Percentiles rank a stretch among this genome's conserved stretches.
These are phyloP conservation scores for Cyclanthera cordifolia DNA, from an alignment of 306 rosid species.

Conservation along the genomic window DNA sequence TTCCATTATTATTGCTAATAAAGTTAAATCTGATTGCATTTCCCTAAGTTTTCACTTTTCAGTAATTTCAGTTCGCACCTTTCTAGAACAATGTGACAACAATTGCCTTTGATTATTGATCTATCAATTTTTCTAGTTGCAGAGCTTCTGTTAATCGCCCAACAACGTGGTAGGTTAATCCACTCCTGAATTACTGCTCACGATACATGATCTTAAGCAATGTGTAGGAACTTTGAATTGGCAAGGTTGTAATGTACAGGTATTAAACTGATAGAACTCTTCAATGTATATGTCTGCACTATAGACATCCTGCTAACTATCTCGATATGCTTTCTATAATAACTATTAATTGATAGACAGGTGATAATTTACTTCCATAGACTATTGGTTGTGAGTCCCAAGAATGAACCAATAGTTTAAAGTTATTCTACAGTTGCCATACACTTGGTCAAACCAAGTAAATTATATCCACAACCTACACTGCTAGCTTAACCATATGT, in stretches of 20 bases:
- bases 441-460: neutral
- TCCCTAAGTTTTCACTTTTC: neutral
- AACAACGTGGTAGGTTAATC: neutral
- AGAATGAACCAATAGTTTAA: neutral
- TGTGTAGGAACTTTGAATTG: neutral
- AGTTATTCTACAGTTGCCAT: neutral
- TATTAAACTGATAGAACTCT: neutral
- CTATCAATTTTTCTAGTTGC: neutral
- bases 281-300: neutral
- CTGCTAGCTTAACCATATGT: neutral
- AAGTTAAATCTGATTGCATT: neutral
- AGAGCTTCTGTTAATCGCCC: neutral
- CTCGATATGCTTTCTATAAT: neutral
- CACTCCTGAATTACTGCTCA: neutral
- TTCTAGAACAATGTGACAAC: neutral
- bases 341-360: neutral
- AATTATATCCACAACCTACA: neutral
- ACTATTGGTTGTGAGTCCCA: neutral
- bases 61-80: neutral
- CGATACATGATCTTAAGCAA: neutral
- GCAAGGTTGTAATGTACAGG: neutral
- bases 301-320: neutral
- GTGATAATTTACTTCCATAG: neutral
- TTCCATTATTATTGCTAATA: neutral
- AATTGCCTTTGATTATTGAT: neutral